These are phyloP conservation scores for Psilocybe mexicana DNA, from an alignment of 1,284 basidiomycete genomes.

Conservation along the genomic window DNA sequence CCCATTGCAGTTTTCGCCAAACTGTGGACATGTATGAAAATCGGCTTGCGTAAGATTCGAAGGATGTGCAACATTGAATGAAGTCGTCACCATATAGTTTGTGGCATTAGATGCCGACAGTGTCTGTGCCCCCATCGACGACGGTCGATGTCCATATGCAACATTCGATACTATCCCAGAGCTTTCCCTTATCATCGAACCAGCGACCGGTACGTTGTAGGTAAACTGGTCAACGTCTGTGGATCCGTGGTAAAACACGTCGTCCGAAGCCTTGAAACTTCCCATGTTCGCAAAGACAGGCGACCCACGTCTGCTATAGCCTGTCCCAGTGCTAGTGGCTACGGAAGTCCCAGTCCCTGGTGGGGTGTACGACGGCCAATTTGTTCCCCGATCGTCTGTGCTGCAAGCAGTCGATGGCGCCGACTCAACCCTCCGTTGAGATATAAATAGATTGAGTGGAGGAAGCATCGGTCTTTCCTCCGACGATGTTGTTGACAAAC, in stretches of 20 bases:
- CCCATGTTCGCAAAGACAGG: slow-evolving; percentile 39
- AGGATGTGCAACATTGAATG: slow-evolving; percentile 25
- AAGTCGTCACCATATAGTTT: slow-evolving; percentile 30
- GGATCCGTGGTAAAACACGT: slow-evolving; percentile 41
- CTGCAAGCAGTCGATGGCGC: slow-evolving; percentile 50
- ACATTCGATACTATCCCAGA: slow-evolving; percentile 18
- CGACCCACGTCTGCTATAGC: slow-evolving; percentile 41
- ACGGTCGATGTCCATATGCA: slow-evolving; percentile 21
- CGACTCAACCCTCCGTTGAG: slow-evolving; percentile 43
- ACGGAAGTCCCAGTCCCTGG: slow-evolving; percentile 53
- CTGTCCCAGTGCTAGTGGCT: slow-evolving; percentile 42
- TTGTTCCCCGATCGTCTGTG: slow-evolving; percentile 42
- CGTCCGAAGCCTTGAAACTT: slow-evolving; percentile 36
- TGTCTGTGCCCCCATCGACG: slow-evolving; percentile 24
- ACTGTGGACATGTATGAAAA: slow-evolving; percentile 34
- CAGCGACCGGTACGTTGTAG: slow-evolving; percentile 36
- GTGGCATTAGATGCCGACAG: slow-evolving; percentile 14
- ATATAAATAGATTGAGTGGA: slow-evolving; percentile 35
- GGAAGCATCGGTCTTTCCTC: slow-evolving; percentile 39
- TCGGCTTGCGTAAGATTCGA: slow-evolving; percentile 27
- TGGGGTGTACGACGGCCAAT: slow-evolving; percentile 60
- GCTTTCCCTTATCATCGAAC: slow-evolving; percentile 28
- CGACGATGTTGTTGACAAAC: slow-evolving; percentile 8
- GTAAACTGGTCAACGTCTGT: slow-evolving; percentile 44
- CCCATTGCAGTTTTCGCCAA: slow-evolving; percentile 36